Percentiles rank a stretch among this genome's conserved stretches.
These are phyloP conservation scores for Podospora sp. DNA, from an alignment of 495 filamentous ascomycete genomes.

Conservation along the genomic window DNA sequence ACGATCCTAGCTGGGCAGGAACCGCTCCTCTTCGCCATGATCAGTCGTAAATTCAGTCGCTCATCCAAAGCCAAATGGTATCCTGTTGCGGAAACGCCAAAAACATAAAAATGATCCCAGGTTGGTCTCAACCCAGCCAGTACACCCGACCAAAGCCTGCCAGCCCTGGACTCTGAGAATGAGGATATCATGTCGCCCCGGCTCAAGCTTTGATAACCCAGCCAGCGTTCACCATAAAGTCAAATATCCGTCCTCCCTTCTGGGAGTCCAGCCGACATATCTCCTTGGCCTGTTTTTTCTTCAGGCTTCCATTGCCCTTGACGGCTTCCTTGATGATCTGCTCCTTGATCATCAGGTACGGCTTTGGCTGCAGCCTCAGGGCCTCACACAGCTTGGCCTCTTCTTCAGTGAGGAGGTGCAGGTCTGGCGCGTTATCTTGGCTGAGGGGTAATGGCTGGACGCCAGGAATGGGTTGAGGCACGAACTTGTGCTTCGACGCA, in stretches of 20 bases:
- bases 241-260: conserved; percentile 72
- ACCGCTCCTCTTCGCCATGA: background rate
- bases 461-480: conserved; percentile 53
- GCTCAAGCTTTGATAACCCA: conserved; percentile 80
- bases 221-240: conserved; percentile 90
- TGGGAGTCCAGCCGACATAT: conserved; percentile 54
- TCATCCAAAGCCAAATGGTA: conserved; percentile 6
- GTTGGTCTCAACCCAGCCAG: background rate
- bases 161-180: background rate
- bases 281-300: conserved; percentile 84
- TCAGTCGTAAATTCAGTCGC: background rate
- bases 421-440: conserved; percentile 75
- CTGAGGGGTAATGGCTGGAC: conserved; percentile 69
- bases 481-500: conserved; percentile 43
- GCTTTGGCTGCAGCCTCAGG: conserved; percentile 83
- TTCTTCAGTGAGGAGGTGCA: conserved; percentile 83
- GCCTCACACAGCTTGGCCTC: conserved; percentile 84
- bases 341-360: conserved; percentile 93
- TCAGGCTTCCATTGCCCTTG: conserved; percentile 80
- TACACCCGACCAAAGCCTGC: background rate
- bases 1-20: background rate
- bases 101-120: background rate
- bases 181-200: background rate
- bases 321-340: conserved; percentile 83
- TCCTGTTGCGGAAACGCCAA: conserved; percentile 3